Base-by-base conservation (phyloP, 805 yeast species). In the Yamadazyma takamatsuzukensis region DNA sequence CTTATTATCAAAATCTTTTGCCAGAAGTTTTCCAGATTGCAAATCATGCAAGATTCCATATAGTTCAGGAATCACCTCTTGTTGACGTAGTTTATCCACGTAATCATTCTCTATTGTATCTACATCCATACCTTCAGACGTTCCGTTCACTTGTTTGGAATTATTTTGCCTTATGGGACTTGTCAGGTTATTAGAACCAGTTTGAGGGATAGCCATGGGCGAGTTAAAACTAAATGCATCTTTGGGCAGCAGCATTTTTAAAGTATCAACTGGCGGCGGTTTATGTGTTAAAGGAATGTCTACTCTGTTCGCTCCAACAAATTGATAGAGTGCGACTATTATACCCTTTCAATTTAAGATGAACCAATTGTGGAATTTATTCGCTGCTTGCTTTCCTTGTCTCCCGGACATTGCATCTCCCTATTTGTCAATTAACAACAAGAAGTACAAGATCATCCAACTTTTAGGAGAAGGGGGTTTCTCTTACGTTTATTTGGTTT, bases 391-490 rank as follows among this genome's bases (percentile, higher is more conserved):
- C 41, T 53, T 68, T 7, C 77, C 77, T 5, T 73, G 78, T 43
- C 45, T 69, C 16, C 70, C 71, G 2, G 54, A 49, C 33, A 34
- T 54, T 18, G 53, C 68, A 27, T 53, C 74, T 11, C 89, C 93
- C 1, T 68, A 69, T 6, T 60, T 88, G 8, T 49, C 65, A 12
- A 74, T 89, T 41, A 83, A 83, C 53, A 74, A 76, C 34, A 68
- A 74, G 22, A 64, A 65, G 29, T 84, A 81, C 61, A 68, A 65
- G 46, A 80, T 89, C 12, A 59, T 78, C 33, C 71, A 76, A 38
- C 68, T 89, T n/a, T 63, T 89, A 5, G 96, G 95, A 7, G 97
- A 88, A 61, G 95, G 95, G 2, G 94, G 93, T 10, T 83, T 83
- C 51, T 80, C 95, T 0, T 87, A 83, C 46, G 95, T 86, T 6